These are phyloP conservation scores for Rhizomucor pusillus DNA, from an alignment of 371 early-diverging fungal species.

Conservation along the genomic window DNA sequence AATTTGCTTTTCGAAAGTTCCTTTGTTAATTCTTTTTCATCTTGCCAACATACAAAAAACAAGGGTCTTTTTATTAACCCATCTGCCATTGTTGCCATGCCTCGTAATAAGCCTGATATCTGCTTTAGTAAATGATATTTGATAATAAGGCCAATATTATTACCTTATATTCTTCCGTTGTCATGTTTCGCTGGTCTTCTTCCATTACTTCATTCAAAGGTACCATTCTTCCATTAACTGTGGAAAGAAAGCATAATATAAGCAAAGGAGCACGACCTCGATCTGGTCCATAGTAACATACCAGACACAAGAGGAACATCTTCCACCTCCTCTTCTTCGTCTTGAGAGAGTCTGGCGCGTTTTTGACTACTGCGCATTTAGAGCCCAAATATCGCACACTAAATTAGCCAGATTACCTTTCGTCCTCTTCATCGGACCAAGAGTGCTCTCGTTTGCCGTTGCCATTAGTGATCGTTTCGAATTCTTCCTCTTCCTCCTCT, in stretches of 20 bases:
- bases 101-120: slow-evolving; percentile 47
- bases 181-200: slow-evolving; percentile 57
- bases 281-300: slow-evolving; percentile 14
- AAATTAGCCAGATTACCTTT: slow-evolving; percentile 10
- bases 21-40: too few species aligned
- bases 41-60: too few species aligned
- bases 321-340: slow-evolving; percentile 29
- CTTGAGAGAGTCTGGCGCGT: slow-evolving; percentile 2
- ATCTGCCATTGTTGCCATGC: slow-evolving; percentile 49
- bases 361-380: slow-evolving; percentile 6
- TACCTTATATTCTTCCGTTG: slow-evolving; percentile 60
- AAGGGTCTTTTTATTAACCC: not conserved
- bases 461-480: slow-evolving; percentile 20
- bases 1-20: too few species aligned
- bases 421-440: slow-evolving; percentile 29
- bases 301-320: slow-evolving; percentile 46
- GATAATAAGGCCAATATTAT: not conserved
- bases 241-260: not conserved
- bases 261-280: not conserved
- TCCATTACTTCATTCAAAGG: slow-evolving; percentile 55
- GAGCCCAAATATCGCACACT: not conserved
- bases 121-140: not conserved
- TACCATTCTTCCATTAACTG: slow-evolving; percentile 51
- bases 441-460: slow-evolving; percentile 4
- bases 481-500: slow-evolving; percentile 33